Evolutionary conservation across 225 moss, liverwort and hornwort genomes (phyloP), one percentile per base, ranked within the genome.

Genomic region (Lunularia cruciata): DNA sequence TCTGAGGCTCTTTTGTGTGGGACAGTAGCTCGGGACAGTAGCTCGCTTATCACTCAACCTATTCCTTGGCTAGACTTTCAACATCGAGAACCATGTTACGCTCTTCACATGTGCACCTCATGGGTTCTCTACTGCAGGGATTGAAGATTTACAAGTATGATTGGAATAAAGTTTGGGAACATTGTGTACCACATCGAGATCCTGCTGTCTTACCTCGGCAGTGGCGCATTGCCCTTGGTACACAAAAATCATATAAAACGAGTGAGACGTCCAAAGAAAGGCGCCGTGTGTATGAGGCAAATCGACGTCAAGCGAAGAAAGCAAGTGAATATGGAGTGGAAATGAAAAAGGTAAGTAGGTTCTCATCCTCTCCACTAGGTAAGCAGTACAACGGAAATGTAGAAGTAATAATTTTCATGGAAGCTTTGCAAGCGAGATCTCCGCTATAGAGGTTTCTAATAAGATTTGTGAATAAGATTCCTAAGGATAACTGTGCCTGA

Each of bases 171-270:
- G 91, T 98, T 42, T 93, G 93, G 80, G 77, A 83, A 28, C 67
- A 78, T 60, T 93, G 85, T 76, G 78, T 88, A n/a, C 93, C 93
- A 25, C 80, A 93, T 75, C 85, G 98, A 57, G 91, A 98, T 63
- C 98, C 91, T 56, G 75, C 85, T 38, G 67, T 76, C 63, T 85
- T 98, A 77, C 86, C 89, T 54, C 85, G 92, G 36, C 89, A 89
- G 80, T 98, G 88, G 86, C 87, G 93, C 53, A 83, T 89, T 73
- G 98, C 98, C 5, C 78, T 86, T 34, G 91, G 89, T 69, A 89
- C 88, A 5, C 89, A 98, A 43, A 93, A 91, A 68, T 89, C 86
- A 5, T 89, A 89, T 62, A 92, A 90, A 69, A 75, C 81, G 39
- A 86, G 57, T 63, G 78, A 89, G 76, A 82, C 72, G 55, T 82